A percentile compares a stretch with the other conserved stretches of the same genome.
Conservation (phyloP, 306 rosid genomes). For the Citrullus colocynthis region DNA sequence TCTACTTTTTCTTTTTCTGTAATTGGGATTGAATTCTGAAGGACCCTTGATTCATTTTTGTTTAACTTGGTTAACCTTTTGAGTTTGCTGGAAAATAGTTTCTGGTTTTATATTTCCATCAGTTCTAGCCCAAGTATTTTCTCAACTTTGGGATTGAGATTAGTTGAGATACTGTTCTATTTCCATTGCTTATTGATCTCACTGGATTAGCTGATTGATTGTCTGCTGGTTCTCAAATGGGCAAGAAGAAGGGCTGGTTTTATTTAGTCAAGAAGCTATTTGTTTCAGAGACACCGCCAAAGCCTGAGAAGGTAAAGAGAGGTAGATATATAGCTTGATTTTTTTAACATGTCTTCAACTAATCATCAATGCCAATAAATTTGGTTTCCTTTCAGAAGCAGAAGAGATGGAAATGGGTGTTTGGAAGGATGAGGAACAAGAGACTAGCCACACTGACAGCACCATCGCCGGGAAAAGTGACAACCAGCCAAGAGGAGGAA, state of each 20-base stretch:
- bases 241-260: slow-evolving; percentile 75
- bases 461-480: slow-evolving; percentile 23
- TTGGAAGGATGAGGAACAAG: slow-evolving; percentile 49
- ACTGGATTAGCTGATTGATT: not conserved
- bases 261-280: slow-evolving; percentile 61
- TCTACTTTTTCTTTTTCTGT: not conserved
- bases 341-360: slow-evolving; percentile 1
- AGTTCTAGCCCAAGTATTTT: not conserved
- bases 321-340: not conserved
- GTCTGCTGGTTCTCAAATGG: slow-evolving; percentile 34
- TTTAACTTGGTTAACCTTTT: not conserved
- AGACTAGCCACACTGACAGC: slow-evolving; percentile 43
- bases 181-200: slow-evolving; percentile 1
- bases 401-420: slow-evolving; percentile 70
- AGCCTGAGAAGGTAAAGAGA: slow-evolving; percentile 47
- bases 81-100: not conserved
- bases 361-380: not conserved
- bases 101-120: not conserved
- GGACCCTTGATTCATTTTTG: not conserved
- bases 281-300: slow-evolving; percentile 37
- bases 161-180: not conserved
- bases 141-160: not conserved
- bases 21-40: not conserved
- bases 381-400: slow-evolving; percentile 30
- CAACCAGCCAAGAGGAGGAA: slow-evolving; percentile 16